phyloP scores from a whole-genome alignment of 1,284 basidiomycete species.

The Puccinia triticina region DNA sequence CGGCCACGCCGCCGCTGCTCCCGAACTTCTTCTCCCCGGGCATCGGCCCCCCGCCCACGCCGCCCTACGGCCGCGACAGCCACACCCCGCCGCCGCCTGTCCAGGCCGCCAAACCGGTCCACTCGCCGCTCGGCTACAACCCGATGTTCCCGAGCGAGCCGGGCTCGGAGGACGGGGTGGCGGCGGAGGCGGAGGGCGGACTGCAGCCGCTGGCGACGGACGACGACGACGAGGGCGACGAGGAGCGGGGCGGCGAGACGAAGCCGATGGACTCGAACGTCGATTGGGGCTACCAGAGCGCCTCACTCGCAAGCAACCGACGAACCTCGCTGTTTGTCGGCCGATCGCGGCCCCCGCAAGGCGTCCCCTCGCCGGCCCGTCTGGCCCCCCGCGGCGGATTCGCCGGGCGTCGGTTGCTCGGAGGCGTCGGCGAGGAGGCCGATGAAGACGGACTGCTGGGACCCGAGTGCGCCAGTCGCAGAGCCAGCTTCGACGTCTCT shows the following conservation, averaged over 20 bases:
- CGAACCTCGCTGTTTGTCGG: constrained; percentile 6
- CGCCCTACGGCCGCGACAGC: constrained; percentile 50
- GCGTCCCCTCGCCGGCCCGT: not conserved
- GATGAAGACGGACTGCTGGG: not conserved
- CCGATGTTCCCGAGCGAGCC: constrained; percentile 31
- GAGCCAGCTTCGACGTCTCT: constrained; percentile 35
- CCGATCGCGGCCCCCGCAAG: not conserved
- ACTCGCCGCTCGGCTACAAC: constrained; percentile 26
- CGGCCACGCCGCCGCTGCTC: constrained; percentile 61
- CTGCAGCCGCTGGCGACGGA: too few relatives aligned
- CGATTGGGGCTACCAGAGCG: constrained; percentile 31
- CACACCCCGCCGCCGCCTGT: not conserved
- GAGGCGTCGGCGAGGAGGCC: not conserved
- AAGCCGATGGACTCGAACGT: constrained; percentile 33
- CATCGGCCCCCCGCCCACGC: constrained; percentile 58
- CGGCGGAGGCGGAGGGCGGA: too few relatives aligned
- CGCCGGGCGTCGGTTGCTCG: not conserved
- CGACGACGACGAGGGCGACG: not conserved
- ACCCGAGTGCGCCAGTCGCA: not conserved
- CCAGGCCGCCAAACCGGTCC: not conserved
- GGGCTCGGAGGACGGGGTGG: not conserved
- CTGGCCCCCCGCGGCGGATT: not conserved
- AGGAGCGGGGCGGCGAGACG: not conserved
- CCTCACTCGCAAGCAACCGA: not conserved
- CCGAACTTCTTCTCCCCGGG: constrained; percentile 60